Evolutionary conservation across 257 asterid genomes (phyloP), one percentile per base, ranked within the genome.

Genomic region (Solanum infundibuliforme): DNA sequence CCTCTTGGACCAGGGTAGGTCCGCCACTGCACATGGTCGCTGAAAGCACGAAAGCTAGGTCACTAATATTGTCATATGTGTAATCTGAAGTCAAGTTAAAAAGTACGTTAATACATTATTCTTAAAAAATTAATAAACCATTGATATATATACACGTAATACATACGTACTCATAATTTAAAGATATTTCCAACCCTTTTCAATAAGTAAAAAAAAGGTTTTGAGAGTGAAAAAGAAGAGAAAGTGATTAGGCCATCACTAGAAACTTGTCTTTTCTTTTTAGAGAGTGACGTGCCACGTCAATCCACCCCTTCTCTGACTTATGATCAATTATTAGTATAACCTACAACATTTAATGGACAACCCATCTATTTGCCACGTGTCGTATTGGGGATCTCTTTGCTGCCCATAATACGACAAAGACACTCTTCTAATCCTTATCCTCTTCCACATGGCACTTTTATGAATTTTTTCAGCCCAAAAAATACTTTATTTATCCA

Each of bases 161-260:
- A 20, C n/a, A 52, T 52, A 52, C 10, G n/a, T 52, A 16, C 23
- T 0, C 8, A 14, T 5, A 52, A 16, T 52, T 52, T 52, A 52
- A 52, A 52, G 60, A 52, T 52, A 52, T 16, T 14, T 16, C 21
- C 60, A 2, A 48, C 60, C 7, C 8, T 48, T 48, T 52, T 16
- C 8, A 0, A 52, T 52, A 16, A 18, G 21, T 14, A 52, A 52
- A 52, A 14, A 16, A 52, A 52, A 14, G 7, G 60, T 16, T 48
- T 29, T 18, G 23, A 18, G 60, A 48, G 8, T 21, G 83, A 13
- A 20, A 1, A 18, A 8, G 84, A 35, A 12, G 62, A 46, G 60
- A 72, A 29, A 82, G 85, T 89, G 89, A 89, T 87, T 83, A 83
- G 88, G 87, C 88, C 86, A 83, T 83, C 85, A 89, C 89, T 72